Evolutionary conservation across 2,329 filamentous ascomycete genomes (phyloP).

Genomic region (Dothideomycetes sp.): DNA sequence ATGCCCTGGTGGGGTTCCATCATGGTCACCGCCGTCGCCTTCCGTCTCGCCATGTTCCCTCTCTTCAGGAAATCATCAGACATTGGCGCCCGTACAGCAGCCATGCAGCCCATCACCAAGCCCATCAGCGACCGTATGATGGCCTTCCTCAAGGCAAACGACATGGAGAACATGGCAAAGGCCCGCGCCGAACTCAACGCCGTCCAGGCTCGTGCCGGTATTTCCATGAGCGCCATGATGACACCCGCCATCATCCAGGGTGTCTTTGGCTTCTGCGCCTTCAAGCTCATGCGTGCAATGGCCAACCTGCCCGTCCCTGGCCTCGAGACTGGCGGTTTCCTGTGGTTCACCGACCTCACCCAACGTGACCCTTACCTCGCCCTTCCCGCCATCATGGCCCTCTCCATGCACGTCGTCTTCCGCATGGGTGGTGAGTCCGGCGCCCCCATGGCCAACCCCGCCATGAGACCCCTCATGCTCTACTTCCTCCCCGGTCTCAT

Average conservation of each 20-base stretch:
- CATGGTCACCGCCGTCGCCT: slow-evolving; percentile 48
- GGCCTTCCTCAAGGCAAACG: slow-evolving; percentile 27
- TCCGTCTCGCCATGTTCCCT: slow-evolving; percentile 57
- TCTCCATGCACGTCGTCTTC: slow-evolving; percentile 17
- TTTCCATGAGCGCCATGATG: slow-evolving; percentile 41
- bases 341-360: slow-evolving; percentile 75
- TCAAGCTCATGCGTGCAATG: slow-evolving; percentile 68
- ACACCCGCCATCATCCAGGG: slow-evolving; percentile 49
- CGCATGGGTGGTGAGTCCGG: slow-evolving; percentile 42
- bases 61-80: slow-evolving; percentile 53
- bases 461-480: slow-evolving; percentile 29
- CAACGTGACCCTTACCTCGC: slow-evolving; percentile 65
- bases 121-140: slow-evolving; percentile 49
- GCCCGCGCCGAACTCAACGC: slow-evolving; percentile 36
- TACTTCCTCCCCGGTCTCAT: slow-evolving; percentile 43
- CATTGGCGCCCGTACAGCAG: slow-evolving; percentile 49
- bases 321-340: slow-evolving; percentile 55
- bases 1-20: slow-evolving; percentile 78
- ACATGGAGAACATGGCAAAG: slow-evolving; percentile 38
- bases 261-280: slow-evolving; percentile 70
- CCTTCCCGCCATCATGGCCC: slow-evolving; percentile 44
- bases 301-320: slow-evolving; percentile 67
- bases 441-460: slow-evolving; percentile 16
- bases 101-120: slow-evolving; percentile 46
- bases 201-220: slow-evolving; percentile 45